phyloP scores from a whole-genome alignment of 2,329 filamentous ascomycete species.

The Calonectria hawksworthii region DNA sequence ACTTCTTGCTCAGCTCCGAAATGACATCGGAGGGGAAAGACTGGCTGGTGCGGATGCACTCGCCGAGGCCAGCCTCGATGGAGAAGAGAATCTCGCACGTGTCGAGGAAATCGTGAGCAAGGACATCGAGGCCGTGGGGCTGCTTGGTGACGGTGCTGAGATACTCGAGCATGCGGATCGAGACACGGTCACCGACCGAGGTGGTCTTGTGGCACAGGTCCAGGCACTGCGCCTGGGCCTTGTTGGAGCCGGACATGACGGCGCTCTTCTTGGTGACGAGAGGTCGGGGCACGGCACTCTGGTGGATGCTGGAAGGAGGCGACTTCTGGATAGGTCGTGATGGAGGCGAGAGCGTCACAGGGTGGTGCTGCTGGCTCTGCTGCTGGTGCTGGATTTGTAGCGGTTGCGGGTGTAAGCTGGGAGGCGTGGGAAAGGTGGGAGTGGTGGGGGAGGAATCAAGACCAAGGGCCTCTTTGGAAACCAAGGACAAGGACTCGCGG shows the following conservation, averaged over 20 bases:
- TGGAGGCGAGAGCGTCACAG: background rate
- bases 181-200: slow-evolving; percentile 72
- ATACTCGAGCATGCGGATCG: slow-evolving; percentile 75
- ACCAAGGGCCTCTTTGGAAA: slow-evolving; percentile 46
- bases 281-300: slow-evolving; percentile 27
- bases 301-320: background rate
- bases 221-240: slow-evolving; percentile 51
- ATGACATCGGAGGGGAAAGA: slow-evolving; percentile 72
- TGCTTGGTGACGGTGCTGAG: slow-evolving; percentile 69
- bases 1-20: slow-evolving; percentile 74
- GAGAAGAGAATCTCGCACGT: slow-evolving; percentile 76
- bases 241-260: slow-evolving; percentile 42
- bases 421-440: slow-evolving; percentile 18
- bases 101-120: slow-evolving; percentile 77
- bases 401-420: slow-evolving; percentile 3
- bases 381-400: background rate
- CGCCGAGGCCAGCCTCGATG: slow-evolving; percentile 76
- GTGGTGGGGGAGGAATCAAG: slow-evolving; percentile 27
- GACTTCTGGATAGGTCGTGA: background rate
- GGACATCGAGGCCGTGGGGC: slow-evolving; percentile 68
- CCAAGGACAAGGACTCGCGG: slow-evolving; percentile 44
- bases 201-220: slow-evolving; percentile 71
- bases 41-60: slow-evolving; percentile 64
- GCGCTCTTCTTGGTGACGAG: slow-evolving; percentile 40
- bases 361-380: background rate